A percentile compares a stretch with the other conserved stretches of the same genome.
Conservation (phyloP, 2,329 filamentous ascomycete genomes). For the Juglanconis sp. region DNA sequence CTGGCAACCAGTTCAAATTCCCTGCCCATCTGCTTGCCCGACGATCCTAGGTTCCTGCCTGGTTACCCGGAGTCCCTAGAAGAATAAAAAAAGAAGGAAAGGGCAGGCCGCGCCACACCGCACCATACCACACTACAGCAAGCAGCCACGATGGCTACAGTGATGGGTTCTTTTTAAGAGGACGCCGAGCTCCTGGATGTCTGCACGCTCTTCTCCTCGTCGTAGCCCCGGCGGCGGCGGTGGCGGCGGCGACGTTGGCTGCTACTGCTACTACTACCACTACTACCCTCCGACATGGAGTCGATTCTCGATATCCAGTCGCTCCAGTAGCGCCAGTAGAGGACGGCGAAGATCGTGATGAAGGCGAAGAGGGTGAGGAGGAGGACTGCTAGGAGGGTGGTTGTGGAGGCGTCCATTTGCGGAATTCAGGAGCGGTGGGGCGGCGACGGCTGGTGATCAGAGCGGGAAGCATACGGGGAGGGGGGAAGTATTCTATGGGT, state of each 20-base stretch:
- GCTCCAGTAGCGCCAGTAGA: conserved; percentile 2
- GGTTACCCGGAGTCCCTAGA: no score
- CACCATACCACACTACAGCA: not conserved
- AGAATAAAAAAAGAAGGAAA: no score
- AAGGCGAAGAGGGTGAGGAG: not conserved
- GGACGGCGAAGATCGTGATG: not conserved
- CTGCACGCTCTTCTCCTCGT: not conserved
- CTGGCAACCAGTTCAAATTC: no score
- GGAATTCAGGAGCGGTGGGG: no score
- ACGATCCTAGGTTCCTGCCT: no score
- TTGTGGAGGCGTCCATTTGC: not conserved
- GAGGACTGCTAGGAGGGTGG: not conserved
- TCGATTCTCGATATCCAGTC: not conserved
- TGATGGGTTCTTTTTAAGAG: not conserved
- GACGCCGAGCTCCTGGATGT: not conserved
- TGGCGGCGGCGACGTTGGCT: not conserved
- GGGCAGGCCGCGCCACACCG: no score
- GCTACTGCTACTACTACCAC: not conserved
- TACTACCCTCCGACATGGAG: not conserved
- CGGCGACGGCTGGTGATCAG: no score
- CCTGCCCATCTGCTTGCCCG: no score
- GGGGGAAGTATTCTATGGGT: no score
- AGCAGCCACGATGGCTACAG: not conserved
- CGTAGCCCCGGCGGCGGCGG: not conserved
- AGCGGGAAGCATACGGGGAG: no score